A percentile compares a stretch with the other conserved stretches of the same genome.
phyloP scores from a whole-genome alignment of 306 rosid species.

The Adenanthera pavonina region DNA sequence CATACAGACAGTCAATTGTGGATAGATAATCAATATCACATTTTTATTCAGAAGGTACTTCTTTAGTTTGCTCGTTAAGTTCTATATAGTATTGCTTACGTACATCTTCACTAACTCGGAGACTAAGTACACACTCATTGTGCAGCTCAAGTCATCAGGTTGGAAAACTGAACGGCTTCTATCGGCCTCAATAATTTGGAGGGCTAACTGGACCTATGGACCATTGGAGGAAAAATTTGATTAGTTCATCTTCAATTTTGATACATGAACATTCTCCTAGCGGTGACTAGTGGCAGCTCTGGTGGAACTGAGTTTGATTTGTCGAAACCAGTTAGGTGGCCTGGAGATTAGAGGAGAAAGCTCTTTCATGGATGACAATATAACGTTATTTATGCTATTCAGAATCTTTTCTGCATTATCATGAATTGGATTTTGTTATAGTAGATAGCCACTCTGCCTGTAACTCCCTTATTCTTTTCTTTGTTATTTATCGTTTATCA shows the following conservation, averaged over 20 bases:
- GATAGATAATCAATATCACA: slow-evolving; percentile 75
- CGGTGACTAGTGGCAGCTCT: slow-evolving; percentile 1
- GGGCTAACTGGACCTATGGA: slow-evolving; percentile 76
- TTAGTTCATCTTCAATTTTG: slow-evolving; percentile 40
- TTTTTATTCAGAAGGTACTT: slow-evolving; percentile 72
- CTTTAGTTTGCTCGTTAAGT: slow-evolving; percentile 32
- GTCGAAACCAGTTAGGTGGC: background rate
- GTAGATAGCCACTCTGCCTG: background rate
- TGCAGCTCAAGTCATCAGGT: slow-evolving; percentile 78
- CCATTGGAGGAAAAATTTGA: slow-evolving; percentile 65
- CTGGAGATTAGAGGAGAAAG: background rate
- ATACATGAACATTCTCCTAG: background rate
- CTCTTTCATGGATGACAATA: background rate
- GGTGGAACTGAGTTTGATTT: slow-evolving; percentile 27
- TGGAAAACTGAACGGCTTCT: slow-evolving; percentile 95
- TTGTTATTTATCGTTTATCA: background rate
- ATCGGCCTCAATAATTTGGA: slow-evolving; percentile 72
- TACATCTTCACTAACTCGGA: slow-evolving; percentile 18
- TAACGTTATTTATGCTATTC: background rate
- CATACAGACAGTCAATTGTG: slow-evolving; percentile 77
- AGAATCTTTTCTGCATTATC: background rate
- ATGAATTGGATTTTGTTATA: background rate
- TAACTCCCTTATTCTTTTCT: background rate
- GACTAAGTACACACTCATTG: slow-evolving; percentile 17
- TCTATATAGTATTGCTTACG: slow-evolving; percentile 21